A percentile compares a stretch with the other conserved stretches of the same genome.
Evolutionary conservation across 2,329 filamentous ascomycete species (phyloP).

Genomic region (Thielaviopsis cerberus): DNA sequence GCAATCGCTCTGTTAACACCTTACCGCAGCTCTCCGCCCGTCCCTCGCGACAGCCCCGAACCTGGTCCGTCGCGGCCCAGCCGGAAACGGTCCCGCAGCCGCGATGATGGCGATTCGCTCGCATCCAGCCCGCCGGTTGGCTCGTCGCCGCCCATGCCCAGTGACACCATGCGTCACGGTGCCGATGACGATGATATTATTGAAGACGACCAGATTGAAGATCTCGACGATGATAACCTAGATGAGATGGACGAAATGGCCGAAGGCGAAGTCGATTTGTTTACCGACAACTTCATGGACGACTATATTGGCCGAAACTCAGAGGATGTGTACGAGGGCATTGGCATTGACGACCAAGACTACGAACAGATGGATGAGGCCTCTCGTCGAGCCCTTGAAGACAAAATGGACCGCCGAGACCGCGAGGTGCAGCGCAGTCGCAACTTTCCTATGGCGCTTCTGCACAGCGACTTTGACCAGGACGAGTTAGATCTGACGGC

Average conservation of each 20-base stretch:
- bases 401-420: conserved; percentile 55
- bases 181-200: conserved; percentile 53
- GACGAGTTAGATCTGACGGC: conserved; percentile 67
- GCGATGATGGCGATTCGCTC: conserved; percentile 34
- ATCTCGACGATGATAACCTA: conserved; percentile 39
- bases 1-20: background rate
- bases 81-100: conserved; percentile 37
- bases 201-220: conserved; percentile 43
- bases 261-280: conserved; percentile 64
- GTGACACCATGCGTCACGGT: conserved; percentile 44
- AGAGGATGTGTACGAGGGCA: conserved; percentile 46
- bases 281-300: conserved; percentile 52
- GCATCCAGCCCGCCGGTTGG: conserved; percentile 43
- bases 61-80: conserved; percentile 26
- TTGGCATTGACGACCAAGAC: conserved; percentile 65
- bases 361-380: conserved; percentile 52
- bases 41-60: conserved; percentile 8
- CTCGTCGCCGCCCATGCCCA: conserved; percentile 43
- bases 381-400: conserved; percentile 50
- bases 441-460: conserved; percentile 52
- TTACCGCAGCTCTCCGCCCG: conserved; percentile 45
- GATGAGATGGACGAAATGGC: conserved; percentile 68
- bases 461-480: conserved; percentile 70
- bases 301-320: conserved; percentile 49
- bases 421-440: conserved; percentile 48